Conservation (phyloP, 2,329 filamentous ascomycete species). For the Cladosporium sp. region DNA sequence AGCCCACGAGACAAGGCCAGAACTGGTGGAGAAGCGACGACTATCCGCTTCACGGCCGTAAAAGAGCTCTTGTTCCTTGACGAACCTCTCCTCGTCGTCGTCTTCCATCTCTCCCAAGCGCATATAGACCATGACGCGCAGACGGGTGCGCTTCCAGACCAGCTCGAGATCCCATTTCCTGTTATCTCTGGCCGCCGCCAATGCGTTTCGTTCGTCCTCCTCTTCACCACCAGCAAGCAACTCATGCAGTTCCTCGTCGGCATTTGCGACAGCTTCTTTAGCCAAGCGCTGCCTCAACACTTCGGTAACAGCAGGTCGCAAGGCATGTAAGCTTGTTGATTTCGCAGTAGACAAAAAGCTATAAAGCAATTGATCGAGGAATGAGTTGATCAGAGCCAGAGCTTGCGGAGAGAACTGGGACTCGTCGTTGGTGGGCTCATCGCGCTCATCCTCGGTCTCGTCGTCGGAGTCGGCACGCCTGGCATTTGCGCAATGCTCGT, state of each 20-base stretch:
- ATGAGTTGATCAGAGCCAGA: conserved; percentile 76
- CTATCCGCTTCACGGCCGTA: conserved; percentile 47
- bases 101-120: conserved; percentile 95
- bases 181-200: conserved; percentile 22
- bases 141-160: conserved; percentile 86
- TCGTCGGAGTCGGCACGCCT: conserved; percentile 16
- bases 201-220: conserved; percentile 49
- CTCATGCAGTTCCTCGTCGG: conserved; percentile 81
- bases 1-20: conserved; percentile 67
- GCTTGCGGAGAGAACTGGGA: conserved; percentile 69
- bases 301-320: conserved; percentile 78
- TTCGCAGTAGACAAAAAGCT: conserved; percentile 77
- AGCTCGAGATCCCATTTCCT: conserved; percentile 83
- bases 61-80: conserved; percentile 70
- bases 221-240: conserved; percentile 80
- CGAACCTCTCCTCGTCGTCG: conserved; percentile 87
- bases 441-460: conserved; percentile 55
- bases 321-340: conserved; percentile 67
- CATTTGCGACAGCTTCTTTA: conserved; percentile 73
- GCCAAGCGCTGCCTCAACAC: conserved; percentile 87
- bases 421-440: conserved; percentile 58
- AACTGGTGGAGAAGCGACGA: conserved; percentile 47
- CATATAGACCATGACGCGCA: conserved; percentile 98
- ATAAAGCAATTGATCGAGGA: conserved; percentile 89
- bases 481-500: conserved; percentile 64